Evolutionary conservation across 2,329 filamentous ascomycete species (phyloP).

Genomic region (Sphaceloma murrayae): DNA sequence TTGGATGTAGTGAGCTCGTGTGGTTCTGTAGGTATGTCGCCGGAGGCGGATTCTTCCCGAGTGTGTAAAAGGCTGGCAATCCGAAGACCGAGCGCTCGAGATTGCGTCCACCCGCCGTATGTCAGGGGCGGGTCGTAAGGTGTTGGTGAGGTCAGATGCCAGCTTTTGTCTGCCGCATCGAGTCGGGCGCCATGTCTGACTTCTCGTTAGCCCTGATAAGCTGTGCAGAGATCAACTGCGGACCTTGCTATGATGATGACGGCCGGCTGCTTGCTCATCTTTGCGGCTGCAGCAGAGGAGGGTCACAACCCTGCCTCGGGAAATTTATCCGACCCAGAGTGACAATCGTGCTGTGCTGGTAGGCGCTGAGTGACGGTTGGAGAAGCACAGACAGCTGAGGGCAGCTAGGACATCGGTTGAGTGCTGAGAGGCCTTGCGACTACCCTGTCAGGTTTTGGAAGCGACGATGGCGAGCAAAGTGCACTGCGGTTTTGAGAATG

Average conservation of each 20-base stretch:
- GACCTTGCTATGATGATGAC: conserved; percentile 44
- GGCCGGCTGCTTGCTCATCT: conserved; percentile 38
- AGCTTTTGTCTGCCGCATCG: conserved; percentile 87
- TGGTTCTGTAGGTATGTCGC: conserved; percentile 13
- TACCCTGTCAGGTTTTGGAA: neutral
- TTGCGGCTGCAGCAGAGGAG: conserved; percentile 2
- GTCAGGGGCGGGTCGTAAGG: conserved; percentile 94
- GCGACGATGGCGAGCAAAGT: no score
- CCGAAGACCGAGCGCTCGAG: conserved; percentile 67
- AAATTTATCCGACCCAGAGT: neutral
- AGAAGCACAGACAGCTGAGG: conserved; percentile 10
- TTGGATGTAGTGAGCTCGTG: conserved; percentile 20
- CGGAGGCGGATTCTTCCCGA: conserved; percentile 35
- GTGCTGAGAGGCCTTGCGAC: conserved; percentile 3
- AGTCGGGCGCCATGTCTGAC: conserved; percentile 80
- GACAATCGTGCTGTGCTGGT: neutral
- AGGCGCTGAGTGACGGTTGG: conserved; percentile 3
- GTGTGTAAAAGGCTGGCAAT: conserved; percentile 63
- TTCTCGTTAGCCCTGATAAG: conserved; percentile 19
- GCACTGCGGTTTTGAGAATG: no score
- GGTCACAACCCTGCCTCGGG: conserved; percentile 9
- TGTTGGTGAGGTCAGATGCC: conserved; percentile 85
- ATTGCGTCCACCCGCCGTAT: conserved; percentile 87
- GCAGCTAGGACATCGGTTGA: no score
- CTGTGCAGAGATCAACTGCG: conserved; percentile 15